phyloP scores from a whole-genome alignment of 1,139 yeast genomes.

The Fermentozyma sake region DNA sequence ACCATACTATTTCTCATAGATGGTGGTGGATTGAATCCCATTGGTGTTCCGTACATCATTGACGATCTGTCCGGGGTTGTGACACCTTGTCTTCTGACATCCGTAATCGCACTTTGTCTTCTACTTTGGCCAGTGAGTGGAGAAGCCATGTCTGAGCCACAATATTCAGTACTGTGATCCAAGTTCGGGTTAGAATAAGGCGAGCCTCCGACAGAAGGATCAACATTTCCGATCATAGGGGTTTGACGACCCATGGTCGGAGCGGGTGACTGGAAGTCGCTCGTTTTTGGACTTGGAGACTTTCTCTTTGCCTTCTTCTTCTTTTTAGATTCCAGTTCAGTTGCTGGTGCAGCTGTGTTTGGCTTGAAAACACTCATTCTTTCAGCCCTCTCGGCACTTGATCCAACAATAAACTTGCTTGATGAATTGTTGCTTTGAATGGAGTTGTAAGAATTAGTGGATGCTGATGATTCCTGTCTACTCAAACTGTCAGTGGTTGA shows the following conservation, averaged over 20 bases:
- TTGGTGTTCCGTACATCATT: slow-evolving; percentile 1
- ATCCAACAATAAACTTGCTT: slow-evolving; percentile 29
- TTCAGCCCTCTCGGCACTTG: slow-evolving; percentile 17
- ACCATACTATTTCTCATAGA: too few relatives aligned
- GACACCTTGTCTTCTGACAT: slow-evolving; percentile 19
- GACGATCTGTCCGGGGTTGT: slow-evolving; percentile 6
- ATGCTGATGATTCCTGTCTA: slow-evolving; percentile 26
- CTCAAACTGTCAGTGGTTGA: slow-evolving; percentile 12
- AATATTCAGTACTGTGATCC: slow-evolving; percentile 18
- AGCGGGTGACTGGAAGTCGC: slow-evolving; percentile 3
- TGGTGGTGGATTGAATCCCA: background rate
- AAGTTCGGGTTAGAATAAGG: slow-evolving; percentile 17
- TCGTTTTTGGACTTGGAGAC: slow-evolving; percentile 4
- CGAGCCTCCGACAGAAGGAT: slow-evolving; percentile 1
- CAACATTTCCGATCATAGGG: slow-evolving; percentile 8
- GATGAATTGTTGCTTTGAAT: slow-evolving; percentile 36
- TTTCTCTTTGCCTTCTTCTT: slow-evolving; percentile 4
- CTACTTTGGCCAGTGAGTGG: slow-evolving; percentile 7
- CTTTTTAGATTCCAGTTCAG: slow-evolving; percentile 3
- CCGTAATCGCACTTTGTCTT: slow-evolving; percentile 20
- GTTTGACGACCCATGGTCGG: slow-evolving; percentile 8
- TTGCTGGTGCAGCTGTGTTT: slow-evolving; percentile 2
- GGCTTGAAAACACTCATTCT: slow-evolving; percentile 10
- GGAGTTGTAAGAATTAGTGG: slow-evolving; percentile 26
- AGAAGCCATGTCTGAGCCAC: slow-evolving; percentile 5